Conservation (phyloP, 2,329 filamentous ascomycete species). For the Cladosporium austrohemisphaericum region DNA sequence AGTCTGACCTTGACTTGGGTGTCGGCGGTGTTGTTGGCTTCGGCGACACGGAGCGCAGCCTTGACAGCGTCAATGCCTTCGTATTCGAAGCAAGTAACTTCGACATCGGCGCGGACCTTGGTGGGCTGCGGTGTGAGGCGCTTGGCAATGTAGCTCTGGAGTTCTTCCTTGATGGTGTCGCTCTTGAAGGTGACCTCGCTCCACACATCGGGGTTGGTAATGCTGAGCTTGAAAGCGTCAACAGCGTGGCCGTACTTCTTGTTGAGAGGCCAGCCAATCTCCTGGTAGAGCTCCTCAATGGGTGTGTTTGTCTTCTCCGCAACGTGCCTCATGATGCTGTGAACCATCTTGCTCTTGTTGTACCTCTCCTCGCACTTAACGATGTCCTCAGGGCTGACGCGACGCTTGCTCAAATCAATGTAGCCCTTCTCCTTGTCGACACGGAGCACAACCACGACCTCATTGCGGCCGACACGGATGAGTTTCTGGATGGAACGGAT, state of each 20-base stretch:
- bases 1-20: constrained; percentile 97
- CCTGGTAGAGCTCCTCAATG: constrained; percentile 92
- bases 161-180: constrained; percentile 78
- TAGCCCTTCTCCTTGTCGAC: constrained; percentile 99
- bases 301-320: constrained; percentile 93
- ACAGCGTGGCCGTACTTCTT: constrained; percentile 95
- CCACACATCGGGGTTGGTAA: constrained; percentile 97
- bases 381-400: constrained; percentile 95
- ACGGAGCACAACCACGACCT: constrained; percentile 96
- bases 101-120: constrained; percentile 96
- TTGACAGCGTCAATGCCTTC: constrained; percentile 99
- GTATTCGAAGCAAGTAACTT: constrained; percentile 86
- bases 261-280: constrained; percentile 94
- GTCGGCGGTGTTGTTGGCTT: constrained; percentile 86
- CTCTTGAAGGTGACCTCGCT: constrained; percentile 85
- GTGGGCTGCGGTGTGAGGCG: constrained; percentile 96
- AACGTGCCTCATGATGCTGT: constrained; percentile 98
- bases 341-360: constrained; percentile 99
- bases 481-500: constrained; percentile 99
- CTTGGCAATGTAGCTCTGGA: constrained; percentile 95
- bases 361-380: constrained; percentile 98
- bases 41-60: constrained; percentile 81
- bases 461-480: constrained; percentile 94
- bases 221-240: constrained; percentile 98
- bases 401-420: constrained; percentile 97